phyloP scores from a whole-genome alignment of 2,329 filamentous ascomycete species.

The Coleophoma eucalyptorum region DNA sequence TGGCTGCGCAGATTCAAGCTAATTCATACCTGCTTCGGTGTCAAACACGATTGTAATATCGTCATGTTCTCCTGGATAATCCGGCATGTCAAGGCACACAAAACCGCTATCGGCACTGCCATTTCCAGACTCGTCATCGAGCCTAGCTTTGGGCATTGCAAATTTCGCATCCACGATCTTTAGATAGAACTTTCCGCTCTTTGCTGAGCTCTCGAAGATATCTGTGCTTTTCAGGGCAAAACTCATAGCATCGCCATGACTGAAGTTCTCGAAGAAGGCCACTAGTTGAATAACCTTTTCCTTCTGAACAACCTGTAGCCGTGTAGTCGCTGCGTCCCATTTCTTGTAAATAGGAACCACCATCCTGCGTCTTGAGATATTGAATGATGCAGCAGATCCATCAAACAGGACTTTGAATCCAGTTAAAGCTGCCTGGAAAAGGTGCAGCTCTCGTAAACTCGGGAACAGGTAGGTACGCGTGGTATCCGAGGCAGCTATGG shows the following conservation, averaged over 20 bases:
- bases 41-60: conserved; percentile 87
- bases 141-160: conserved; percentile 61
- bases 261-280: conserved; percentile 86
- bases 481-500: conserved; percentile 53
- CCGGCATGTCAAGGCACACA: conserved; percentile 80
- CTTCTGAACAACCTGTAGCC: conserved; percentile 75
- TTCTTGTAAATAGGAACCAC: conserved; percentile 93
- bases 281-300: conserved; percentile 75
- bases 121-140: conserved; percentile 34
- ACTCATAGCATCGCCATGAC: conserved; percentile 83
- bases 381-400: conserved; percentile 67
- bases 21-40: conserved; percentile 47
- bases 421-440: conserved; percentile 75
- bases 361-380: conserved; percentile 80
- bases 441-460: conserved; percentile 66
- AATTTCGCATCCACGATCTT: conserved; percentile 90
- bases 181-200: conserved; percentile 65
- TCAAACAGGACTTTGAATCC: conserved; percentile 76
- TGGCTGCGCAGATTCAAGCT: not conserved
- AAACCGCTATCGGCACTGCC: conserved; percentile 61
- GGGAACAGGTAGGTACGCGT: conserved; percentile 69
- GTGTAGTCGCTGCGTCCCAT: conserved; percentile 78
- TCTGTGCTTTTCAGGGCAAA: conserved; percentile 84
- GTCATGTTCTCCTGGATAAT: conserved; percentile 89
- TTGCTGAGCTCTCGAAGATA: conserved; percentile 67